phyloP scores from a whole-genome alignment of 805 yeast species.

The Yueomyces sp. region DNA sequence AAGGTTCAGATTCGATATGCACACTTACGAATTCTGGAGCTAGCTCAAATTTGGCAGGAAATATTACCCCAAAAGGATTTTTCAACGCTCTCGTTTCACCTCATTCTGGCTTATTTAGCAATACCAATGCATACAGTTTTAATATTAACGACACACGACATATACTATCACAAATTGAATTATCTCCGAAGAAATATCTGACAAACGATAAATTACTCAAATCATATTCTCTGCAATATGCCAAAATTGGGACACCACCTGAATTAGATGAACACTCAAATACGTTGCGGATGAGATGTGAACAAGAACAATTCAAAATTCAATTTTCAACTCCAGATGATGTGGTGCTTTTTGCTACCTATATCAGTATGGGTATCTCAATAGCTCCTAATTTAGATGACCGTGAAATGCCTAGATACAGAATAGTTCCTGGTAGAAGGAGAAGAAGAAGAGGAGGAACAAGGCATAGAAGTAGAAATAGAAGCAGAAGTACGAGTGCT shows the following conservation, averaged over 20 bases:
- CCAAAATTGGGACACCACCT: constrained; percentile 69
- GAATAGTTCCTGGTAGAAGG: constrained; percentile 72
- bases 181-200: constrained; percentile 16
- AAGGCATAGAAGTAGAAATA: constrained; percentile 11
- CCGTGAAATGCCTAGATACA: constrained; percentile 60
- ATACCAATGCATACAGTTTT: constrained; percentile 8
- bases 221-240: constrained; percentile 72
- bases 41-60: neutral
- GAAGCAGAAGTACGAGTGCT: neutral
- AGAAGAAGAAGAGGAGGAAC: constrained; percentile 24
- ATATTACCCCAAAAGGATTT: constrained; percentile 2
- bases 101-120: neutral
- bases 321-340: constrained; percentile 49
- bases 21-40: neutral
- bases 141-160: constrained; percentile 17
- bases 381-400: constrained; percentile 62
- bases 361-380: constrained; percentile 60
- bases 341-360: constrained; percentile 67
- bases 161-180: constrained; percentile 9
- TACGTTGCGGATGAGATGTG: constrained; percentile 63
- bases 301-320: constrained; percentile 66
- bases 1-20: neutral
- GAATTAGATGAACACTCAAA: constrained; percentile 56
- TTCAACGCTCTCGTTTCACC: neutral
- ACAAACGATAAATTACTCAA: constrained; percentile 30